Base-by-base conservation (phyloP, 148 eudicot species). In the Cornus kousa region DNA sequence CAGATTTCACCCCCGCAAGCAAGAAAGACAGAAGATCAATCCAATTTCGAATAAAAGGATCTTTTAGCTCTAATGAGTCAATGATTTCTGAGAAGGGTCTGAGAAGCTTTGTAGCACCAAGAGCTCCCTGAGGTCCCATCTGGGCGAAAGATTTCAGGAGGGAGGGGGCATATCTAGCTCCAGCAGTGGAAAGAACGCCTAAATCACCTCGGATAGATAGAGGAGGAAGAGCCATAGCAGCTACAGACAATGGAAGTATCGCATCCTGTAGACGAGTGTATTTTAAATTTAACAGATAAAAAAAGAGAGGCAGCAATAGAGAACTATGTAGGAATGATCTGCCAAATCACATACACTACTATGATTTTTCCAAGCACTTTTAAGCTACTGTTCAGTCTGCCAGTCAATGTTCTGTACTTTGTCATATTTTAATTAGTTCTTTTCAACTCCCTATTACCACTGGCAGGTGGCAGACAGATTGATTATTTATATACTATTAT, bases 161-260 rank as follows among this genome's bases (percentile, higher is more conserved):
- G 71, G 97, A 90, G 65, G 97, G 97, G 12, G 89, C 98, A 76
- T 93, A 96, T 86, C 99, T 86, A 80, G 89, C 84, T 70, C 88
- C 97, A 82, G 97, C 97, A 77, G 99, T 93, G 78, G 94, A 90
- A 79, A 96, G 83, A 82, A 93, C 97, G 72, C 98, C 99, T 79
- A 83, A 71, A 84, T 96, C 99, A 28, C 97, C 98, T 82, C 99
- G 86, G 11, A 96, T 92, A 19, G 99, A 93, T 78, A 96, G 76
- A 74, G 99, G 99, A 68, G 99, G 98, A 71, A 93, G 90, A 78
- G 98, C 97, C 98, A 96, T 96, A 71, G 99, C 99, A 76, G 99
- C 97, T 73, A 92, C 83, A 72, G 99, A 96, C 78, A 96, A 53
- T 9, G 99, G 98, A 67, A 93, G 84, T 87, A 96, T 92, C 50